Percentiles rank a stretch among this genome's conserved stretches.
Conservation (phyloP, 306 rosid genomes). For the Fragaria nilgerrensis region DNA sequence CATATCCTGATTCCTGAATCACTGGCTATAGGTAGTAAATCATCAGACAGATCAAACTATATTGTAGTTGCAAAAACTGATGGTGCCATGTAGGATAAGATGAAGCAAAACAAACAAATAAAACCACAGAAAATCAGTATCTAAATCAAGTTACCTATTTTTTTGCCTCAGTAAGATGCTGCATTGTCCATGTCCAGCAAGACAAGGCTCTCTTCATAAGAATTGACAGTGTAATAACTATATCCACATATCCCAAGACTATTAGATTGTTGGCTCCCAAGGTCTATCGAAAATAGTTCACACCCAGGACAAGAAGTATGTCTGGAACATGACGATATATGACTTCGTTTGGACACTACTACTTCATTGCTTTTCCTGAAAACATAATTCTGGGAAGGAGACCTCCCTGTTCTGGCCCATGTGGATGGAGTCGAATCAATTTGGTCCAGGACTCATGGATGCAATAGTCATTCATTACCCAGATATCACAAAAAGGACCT, state of each 20-base stretch:
- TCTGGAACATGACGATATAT: background rate
- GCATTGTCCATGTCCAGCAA: background rate
- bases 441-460: background rate
- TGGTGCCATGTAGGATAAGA: background rate
- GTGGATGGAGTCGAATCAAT: background rate
- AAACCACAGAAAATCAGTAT: background rate
- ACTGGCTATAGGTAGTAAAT: background rate
- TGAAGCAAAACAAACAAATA: background rate
- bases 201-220: background rate
- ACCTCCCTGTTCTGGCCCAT: background rate
- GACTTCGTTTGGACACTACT: background rate
- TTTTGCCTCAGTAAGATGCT: background rate
- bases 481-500: background rate
- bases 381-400: background rate
- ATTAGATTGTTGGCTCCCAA: background rate
- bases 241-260: background rate
- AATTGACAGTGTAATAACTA: background rate
- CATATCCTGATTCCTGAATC: background rate
- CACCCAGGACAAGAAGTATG: background rate
- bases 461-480: constrained; percentile 1
- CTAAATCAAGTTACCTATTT: background rate
- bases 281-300: background rate
- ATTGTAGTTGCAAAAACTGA: background rate
- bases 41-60: background rate
- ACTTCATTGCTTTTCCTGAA: background rate